Evolutionary conservation across 306 rosid genomes (phyloP).

Genomic region (Vigna angularis): DNA sequence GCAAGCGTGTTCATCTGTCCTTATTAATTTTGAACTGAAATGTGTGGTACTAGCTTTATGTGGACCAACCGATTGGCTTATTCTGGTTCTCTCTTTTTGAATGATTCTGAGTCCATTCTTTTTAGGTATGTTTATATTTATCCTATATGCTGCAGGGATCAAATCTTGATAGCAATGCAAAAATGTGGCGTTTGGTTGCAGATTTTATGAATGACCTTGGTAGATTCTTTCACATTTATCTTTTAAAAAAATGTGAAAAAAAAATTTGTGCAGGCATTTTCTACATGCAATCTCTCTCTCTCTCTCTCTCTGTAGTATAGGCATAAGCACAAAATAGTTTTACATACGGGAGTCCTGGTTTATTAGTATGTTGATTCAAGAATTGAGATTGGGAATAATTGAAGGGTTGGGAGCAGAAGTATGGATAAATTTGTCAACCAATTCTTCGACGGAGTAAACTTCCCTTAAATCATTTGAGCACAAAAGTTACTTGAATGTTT

Average conservation of each 20-base stretch:
- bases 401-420: not conserved
- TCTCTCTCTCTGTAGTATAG: not conserved
- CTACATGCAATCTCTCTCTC: not conserved
- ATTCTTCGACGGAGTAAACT: not conserved
- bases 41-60: constrained; percentile 15
- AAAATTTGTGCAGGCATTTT: constrained; percentile 21
- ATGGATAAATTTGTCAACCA: not conserved
- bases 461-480: not conserved
- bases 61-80: not conserved
- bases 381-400: not conserved
- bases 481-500: no score
- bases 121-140: constrained; percentile 24
- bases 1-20: constrained; percentile 4
- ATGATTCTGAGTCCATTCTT: constrained; percentile 20
- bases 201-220: constrained; percentile 99
- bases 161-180: constrained; percentile 95
- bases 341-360: constrained; percentile 5
- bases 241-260: not conserved
- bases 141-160: constrained; percentile 75
- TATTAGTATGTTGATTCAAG: constrained; percentile 6
- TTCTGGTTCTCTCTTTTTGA: constrained; percentile 31
- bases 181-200: constrained; percentile 97
- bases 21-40: constrained; percentile 31
- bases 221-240: constrained; percentile 44
- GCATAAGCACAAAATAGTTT: constrained; percentile 2